Conservation (phyloP, 768 basidiomycete genomes). For the Xanthoconium stramineum region DNA sequence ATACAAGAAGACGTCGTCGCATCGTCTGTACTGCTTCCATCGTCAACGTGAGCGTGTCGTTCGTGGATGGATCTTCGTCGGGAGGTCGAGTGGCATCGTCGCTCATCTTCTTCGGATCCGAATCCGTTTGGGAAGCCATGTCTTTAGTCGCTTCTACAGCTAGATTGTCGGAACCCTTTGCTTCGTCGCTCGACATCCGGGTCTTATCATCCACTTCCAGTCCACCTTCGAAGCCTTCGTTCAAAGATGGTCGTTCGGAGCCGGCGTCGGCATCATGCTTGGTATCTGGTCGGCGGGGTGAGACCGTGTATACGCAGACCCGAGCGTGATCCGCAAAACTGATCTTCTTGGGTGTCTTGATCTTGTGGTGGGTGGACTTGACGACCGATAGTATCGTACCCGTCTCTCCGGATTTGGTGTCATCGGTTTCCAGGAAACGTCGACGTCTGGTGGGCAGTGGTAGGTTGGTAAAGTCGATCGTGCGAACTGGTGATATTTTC, state of each 20-base stretch:
- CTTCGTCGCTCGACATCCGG: neutral
- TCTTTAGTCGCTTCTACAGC: neutral
- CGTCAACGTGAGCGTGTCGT: constrained; percentile 16
- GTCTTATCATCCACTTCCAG: neutral
- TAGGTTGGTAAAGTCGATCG: constrained; percentile 30
- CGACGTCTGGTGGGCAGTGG: constrained; percentile 10
- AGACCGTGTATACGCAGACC: constrained; percentile 17
- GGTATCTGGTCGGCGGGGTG: constrained; percentile 5
- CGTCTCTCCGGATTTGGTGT: neutral
- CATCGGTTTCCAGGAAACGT: constrained; percentile 4
- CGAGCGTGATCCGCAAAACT: constrained; percentile 24
- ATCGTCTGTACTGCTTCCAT: constrained; percentile 14
- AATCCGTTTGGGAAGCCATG: neutral
- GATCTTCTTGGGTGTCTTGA: constrained; percentile 26
- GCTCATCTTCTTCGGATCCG: neutral
- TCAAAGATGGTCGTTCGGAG: neutral
- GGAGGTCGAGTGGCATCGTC: neutral
- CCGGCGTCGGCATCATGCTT: neutral
- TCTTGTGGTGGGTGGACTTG: constrained; percentile 5
- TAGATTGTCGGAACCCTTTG: neutral
- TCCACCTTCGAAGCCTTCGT: neutral
- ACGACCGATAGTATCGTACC: constrained; percentile 4
- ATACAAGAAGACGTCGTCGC: constrained; percentile 14
- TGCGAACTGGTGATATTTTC: constrained; percentile 8
- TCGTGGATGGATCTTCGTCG: neutral